These are phyloP conservation scores for Colletotrichum spinosum DNA, from an alignment of 2,329 filamentous ascomycete species.

Conservation along the genomic window DNA sequence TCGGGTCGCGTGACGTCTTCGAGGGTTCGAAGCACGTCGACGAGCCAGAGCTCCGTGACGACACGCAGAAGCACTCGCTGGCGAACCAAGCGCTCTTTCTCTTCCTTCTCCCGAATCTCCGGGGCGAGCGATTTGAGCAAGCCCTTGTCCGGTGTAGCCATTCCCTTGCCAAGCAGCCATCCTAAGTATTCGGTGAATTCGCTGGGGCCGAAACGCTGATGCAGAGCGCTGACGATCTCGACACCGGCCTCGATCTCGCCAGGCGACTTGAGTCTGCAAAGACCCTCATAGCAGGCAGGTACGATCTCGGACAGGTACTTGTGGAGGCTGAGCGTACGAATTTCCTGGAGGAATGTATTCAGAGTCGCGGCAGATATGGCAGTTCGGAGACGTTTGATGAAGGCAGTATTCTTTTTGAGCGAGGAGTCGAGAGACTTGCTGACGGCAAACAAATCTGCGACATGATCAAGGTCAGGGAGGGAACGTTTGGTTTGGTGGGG, in stretches of 20 bases:
- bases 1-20: constrained; percentile 73
- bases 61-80: constrained; percentile 89
- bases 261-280: constrained; percentile 90
- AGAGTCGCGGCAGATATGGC: constrained; percentile 85
- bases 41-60: constrained; percentile 95
- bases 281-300: constrained; percentile 92
- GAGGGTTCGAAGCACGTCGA: constrained; percentile 86
- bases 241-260: constrained; percentile 93
- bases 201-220: constrained; percentile 90
- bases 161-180: constrained; percentile 90
- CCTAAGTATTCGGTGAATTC: constrained; percentile 94
- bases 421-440: constrained; percentile 89
- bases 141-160: constrained; percentile 90
- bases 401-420: constrained; percentile 97
- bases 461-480: constrained; percentile 32
- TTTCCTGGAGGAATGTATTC: constrained; percentile 88
- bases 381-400: constrained; percentile 95
- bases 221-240: constrained; percentile 93
- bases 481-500: constrained; percentile 23
- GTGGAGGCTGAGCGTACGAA: constrained; percentile 89
- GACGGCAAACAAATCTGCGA: constrained; percentile 79
- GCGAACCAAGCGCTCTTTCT: constrained; percentile 89
- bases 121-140: constrained; percentile 80
- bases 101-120: constrained; percentile 92
- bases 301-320: constrained; percentile 98